A percentile compares a stretch with the other conserved stretches of the same genome.
Conservation (phyloP, 164 flowering plant genomes). For the Macadamia integrifolia region DNA sequence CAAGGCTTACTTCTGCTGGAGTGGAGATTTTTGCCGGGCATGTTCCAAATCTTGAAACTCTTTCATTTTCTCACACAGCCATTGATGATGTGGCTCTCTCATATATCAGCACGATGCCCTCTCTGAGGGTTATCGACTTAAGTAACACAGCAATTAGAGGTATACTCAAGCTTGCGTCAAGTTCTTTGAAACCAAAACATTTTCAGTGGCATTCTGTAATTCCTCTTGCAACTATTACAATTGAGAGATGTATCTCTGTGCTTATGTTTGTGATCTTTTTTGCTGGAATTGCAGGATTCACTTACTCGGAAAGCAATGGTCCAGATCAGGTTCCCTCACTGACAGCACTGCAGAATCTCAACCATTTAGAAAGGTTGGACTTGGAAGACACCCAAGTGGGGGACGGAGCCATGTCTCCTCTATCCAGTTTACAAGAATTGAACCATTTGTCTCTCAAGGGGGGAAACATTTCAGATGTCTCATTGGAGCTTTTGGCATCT, state of each 20-base stretch:
- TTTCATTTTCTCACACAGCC: slow-evolving; percentile 51
- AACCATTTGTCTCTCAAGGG: slow-evolving; percentile 46
- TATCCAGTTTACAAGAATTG: slow-evolving; percentile 36
- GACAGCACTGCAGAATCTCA: slow-evolving; percentile 41
- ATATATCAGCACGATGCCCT: slow-evolving; percentile 56
- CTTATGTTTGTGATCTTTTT: neutral
- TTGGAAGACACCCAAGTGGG: slow-evolving; percentile 52
- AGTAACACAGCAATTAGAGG: slow-evolving; percentile 72
- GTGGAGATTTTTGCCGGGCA: slow-evolving; percentile 57
- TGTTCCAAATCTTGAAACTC: slow-evolving; percentile 58
- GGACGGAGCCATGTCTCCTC: slow-evolving; percentile 50
- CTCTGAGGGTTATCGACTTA: slow-evolving; percentile 50
- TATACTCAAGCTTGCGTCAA: slow-evolving; percentile 9
- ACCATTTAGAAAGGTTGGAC: slow-evolving; percentile 46
- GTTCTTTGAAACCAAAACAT: neutral
- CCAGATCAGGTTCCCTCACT: slow-evolving; percentile 39
- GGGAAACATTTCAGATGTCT: slow-evolving; percentile 51
- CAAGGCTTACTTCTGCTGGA: slow-evolving; percentile 59
- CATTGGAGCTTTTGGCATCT: slow-evolving; percentile 43
- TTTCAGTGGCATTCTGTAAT: neutral
- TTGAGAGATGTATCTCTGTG: neutral
- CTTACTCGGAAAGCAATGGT: slow-evolving; percentile 17
- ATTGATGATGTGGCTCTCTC: slow-evolving; percentile 58
- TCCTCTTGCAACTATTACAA: neutral
- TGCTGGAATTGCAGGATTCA: slow-evolving; percentile 40